A percentile compares a stretch with the other conserved stretches of the same genome.
Conservation (phyloP, 2,329 filamentous ascomycete genomes). For the Rhinocladiella similis region DNA sequence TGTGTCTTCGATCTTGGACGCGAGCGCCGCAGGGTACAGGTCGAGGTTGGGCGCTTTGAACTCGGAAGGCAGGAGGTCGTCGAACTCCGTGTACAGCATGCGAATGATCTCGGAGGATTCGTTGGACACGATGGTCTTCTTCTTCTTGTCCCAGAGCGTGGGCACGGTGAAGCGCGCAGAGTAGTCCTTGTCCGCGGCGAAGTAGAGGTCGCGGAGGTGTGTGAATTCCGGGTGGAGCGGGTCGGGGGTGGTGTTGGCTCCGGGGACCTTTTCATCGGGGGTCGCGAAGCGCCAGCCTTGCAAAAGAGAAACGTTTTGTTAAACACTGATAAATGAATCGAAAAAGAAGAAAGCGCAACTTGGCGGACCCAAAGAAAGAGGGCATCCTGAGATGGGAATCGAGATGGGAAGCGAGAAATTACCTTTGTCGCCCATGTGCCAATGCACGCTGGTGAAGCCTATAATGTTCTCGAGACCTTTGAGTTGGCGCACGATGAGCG, state of each 20-base stretch:
- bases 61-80: slow-evolving; percentile 64
- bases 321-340: too few relatives aligned
- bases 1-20: slow-evolving; percentile 68
- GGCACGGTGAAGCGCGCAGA: slow-evolving; percentile 83
- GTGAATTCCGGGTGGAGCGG: slow-evolving; percentile 68
- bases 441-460: slow-evolving; percentile 79
- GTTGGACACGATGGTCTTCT: slow-evolving; percentile 79
- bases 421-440: slow-evolving; percentile 75
- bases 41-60: slow-evolving; percentile 53
- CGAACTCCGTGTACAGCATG: slow-evolving; percentile 83
- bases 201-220: slow-evolving; percentile 78
- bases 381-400: too few relatives aligned
- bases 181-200: slow-evolving; percentile 70
- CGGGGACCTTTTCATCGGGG: slow-evolving; percentile 58
- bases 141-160: slow-evolving; percentile 71
- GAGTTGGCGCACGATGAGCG: slow-evolving; percentile 81
- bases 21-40: slow-evolving; percentile 67
- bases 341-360: not conserved
- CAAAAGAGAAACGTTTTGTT: not conserved
- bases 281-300: slow-evolving; percentile 81
- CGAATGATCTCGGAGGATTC: slow-evolving; percentile 88
- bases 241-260: slow-evolving; percentile 53
- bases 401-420: slow-evolving; percentile 8
- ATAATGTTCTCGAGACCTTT: slow-evolving; percentile 91
- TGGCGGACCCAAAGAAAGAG: too few relatives aligned